Percentiles rank a stretch among this genome's conserved stretches.
Evolutionary conservation across 768 basidiomycete genomes (phyloP).

Genomic region (Kwoniella sp.): DNA sequence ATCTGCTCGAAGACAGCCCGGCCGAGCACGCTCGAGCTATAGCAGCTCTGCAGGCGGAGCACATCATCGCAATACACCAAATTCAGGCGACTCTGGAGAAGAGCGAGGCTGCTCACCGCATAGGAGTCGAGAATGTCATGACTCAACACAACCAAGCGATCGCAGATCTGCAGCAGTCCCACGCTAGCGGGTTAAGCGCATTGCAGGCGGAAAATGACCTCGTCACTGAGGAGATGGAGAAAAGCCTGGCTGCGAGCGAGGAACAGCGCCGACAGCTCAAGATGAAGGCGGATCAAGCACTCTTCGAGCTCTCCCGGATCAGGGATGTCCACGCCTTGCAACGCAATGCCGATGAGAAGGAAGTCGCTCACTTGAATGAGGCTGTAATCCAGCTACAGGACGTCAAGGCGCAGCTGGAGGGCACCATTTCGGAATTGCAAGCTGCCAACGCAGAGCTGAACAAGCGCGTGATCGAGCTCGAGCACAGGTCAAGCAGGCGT

Average conservation of each 20-base stretch:
- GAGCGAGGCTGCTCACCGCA: conserved; percentile 3
- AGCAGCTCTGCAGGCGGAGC: conserved; percentile 12
- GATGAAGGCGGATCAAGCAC: conserved; percentile 38
- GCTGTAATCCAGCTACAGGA: conserved; percentile 7
- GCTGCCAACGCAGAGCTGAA: conserved; percentile 17
- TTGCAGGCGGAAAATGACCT: conserved; percentile 22
- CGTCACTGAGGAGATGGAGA: conserved; percentile 30
- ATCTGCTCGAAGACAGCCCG: no score
- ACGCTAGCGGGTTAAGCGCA: conserved; percentile 10
- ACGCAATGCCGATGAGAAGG: conserved; percentile 22
- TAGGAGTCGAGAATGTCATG: not conserved
- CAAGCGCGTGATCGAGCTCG: conserved; percentile 21
- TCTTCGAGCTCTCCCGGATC: conserved; percentile 36
- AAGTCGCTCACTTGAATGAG: conserved; percentile 20
- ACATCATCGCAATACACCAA: conserved; percentile 13
- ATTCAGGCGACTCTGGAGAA: conserved; percentile 3
- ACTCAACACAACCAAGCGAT: conserved; percentile 11
- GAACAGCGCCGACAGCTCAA: conserved; percentile 38
- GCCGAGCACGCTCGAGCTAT: conserved; percentile 22
- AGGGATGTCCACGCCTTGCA: conserved; percentile 33
- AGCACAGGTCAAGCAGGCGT: conserved; percentile 18
- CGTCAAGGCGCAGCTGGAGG: conserved; percentile 23
- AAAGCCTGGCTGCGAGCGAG: conserved; percentile 20
- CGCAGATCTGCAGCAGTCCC: conserved; percentile 1
- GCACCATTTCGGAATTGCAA: conserved; percentile 21